Conservation (phyloP, 164 flowering plant genomes). For the Santalum album region DNA sequence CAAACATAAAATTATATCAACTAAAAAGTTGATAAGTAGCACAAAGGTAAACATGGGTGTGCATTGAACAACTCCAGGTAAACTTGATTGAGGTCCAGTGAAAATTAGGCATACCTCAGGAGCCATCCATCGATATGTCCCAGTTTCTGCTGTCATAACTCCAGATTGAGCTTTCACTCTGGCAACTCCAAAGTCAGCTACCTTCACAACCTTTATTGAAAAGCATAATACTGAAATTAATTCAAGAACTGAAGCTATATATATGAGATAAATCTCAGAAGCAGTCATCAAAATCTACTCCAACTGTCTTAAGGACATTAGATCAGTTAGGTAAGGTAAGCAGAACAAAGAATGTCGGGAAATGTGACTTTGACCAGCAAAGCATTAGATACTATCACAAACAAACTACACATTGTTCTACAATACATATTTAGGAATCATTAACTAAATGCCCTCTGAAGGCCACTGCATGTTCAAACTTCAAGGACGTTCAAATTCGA, state of each 20-base stretch:
- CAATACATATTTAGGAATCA: too few relatives aligned
- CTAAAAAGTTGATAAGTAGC: too few relatives aligned
- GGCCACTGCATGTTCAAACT: too few relatives aligned
- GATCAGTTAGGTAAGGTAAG: not conserved
- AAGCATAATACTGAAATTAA: not conserved
- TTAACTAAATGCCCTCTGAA: too few relatives aligned
- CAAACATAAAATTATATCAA: too few relatives aligned
- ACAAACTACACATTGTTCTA: too few relatives aligned
- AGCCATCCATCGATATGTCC: constrained; percentile 7
- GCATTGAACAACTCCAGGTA: too few relatives aligned
- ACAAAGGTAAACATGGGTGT: too few relatives aligned
- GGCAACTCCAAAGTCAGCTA: constrained; percentile 7
- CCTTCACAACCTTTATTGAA: not conserved
- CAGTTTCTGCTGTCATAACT: constrained; percentile 6
- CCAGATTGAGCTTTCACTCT: constrained; percentile 1
- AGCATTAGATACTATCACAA: too few relatives aligned
- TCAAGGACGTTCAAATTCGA: too few relatives aligned
- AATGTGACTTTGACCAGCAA: not conserved
- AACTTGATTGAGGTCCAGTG: too few relatives aligned
- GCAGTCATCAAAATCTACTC: not conserved
- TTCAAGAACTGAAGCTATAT: not conserved
- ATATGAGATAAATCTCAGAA: not conserved
- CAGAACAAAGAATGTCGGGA: not conserved
- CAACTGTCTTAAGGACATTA: too few relatives aligned
- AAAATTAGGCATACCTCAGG: not conserved